Base-by-base conservation (phyloP, 257 asterid species). In the Leptodermis oblonga region DNA sequence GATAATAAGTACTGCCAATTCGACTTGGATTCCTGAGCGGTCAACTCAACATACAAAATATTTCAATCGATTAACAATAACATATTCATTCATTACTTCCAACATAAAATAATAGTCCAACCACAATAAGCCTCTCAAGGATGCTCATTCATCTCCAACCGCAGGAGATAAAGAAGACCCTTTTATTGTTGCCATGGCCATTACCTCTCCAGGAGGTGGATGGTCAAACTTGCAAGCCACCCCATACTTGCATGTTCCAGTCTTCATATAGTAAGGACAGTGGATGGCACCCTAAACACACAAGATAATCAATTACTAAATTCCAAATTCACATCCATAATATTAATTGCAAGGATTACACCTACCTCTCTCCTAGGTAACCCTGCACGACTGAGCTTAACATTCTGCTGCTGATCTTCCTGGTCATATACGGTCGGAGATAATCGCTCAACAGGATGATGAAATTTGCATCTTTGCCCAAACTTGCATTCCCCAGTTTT, bases 241-340 rank as follows among this genome's bases (percentile, higher is more conserved):
- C 58, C 96, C 95, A 43, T 81, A 90, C 82, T 90, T 92, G 92
- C 98, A 92, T 34, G 90, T 83, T 70, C 98, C 90, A 0, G 98
- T 92, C 88, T 92, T 92, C 98, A 90, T 92, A 70, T 92, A 92
- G 79, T 86, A 92, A 7, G 98, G 98, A 65, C 98, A 92, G 79
- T 86, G 87, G 73, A 86, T 80, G 45, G 97, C 87, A 65, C 97
- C 98, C 98, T 92, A 73, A 54, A 70, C 59, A 53, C 59, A 6
- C 13, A 53, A n/a, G 31, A 53, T 53, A 30, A 53, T 51, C 17
- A 49, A n/a, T 49, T 22, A 49, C 54, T 1, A 34, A 53, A 34
- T 17, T 33, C 23, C 30, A 30, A 45, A 66, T 12, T 34, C 20
- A 30, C 55, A n/a, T 30, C 25, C 30, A 68, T 59, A n/a, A n/a